These are phyloP conservation scores for Umbelopsis isabellina DNA, from an alignment of 192 early-diverging fungal species.

Conservation along the genomic window DNA sequence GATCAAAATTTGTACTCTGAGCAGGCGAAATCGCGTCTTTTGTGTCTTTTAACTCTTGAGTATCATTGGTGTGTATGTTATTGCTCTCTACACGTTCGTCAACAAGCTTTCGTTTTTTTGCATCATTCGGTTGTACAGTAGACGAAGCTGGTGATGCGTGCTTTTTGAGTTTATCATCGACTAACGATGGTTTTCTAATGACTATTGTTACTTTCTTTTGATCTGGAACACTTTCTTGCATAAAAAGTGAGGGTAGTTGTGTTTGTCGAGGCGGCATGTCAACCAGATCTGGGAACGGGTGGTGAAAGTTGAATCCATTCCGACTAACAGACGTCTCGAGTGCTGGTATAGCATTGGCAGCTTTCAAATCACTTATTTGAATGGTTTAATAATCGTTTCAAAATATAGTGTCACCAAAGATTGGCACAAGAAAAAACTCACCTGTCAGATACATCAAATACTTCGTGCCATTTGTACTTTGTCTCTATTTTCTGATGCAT, in stretches of 20 bases:
- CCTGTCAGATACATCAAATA: slow-evolving; percentile 1
- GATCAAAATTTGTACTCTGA: neutral
- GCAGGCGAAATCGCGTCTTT: neutral
- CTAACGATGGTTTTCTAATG: neutral
- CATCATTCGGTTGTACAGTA: neutral
- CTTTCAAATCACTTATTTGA: neutral
- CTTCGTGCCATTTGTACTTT: slow-evolving; percentile 4
- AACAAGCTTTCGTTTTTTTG: neutral
- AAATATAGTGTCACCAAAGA: neutral
- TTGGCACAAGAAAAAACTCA: neutral
- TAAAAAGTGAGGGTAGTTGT: slow-evolving; percentile 5
- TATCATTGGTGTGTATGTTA: neutral
- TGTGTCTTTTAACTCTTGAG: neutral
- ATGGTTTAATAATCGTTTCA: neutral
- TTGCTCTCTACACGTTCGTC: neutral
- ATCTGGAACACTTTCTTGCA: neutral
- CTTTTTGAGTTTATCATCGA: neutral
- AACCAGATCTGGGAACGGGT: slow-evolving; percentile 8
- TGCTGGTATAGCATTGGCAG: neutral
- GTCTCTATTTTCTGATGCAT: slow-evolving; percentile 14
- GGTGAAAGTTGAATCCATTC: slow-evolving; percentile 16
- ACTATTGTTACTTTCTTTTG: neutral
- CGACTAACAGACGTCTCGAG: neutral
- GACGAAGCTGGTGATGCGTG: neutral
- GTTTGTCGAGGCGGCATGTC: neutral